Conservation (phyloP, 495 filamentous ascomycete species). For the Platismatia glauca region DNA sequence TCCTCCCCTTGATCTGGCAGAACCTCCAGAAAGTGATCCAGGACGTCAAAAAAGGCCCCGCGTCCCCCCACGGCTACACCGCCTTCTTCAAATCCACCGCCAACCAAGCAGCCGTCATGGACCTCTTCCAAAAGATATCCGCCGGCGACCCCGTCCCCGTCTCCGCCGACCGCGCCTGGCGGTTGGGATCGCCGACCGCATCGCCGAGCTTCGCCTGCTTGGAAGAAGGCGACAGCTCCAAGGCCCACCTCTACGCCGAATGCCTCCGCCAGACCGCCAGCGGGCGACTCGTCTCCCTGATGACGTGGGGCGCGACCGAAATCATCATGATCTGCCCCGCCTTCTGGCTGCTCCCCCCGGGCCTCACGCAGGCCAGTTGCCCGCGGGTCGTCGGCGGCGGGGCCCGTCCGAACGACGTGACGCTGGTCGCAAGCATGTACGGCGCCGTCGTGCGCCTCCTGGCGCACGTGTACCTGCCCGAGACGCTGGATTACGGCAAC, state of each 20-base stretch:
- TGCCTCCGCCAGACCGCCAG: not conserved
- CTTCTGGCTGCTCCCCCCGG: not conserved
- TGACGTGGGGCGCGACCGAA: not conserved
- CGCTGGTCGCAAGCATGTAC: not conserved
- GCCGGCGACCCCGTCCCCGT: not conserved
- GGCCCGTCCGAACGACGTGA: not conserved
- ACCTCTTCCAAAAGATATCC: not conserved
- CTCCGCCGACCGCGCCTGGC: not conserved
- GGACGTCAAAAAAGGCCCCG: not conserved
- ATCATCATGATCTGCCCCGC: not conserved
- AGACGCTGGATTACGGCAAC: not conserved
- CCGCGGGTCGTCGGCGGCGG: not conserved
- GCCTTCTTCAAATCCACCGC: slow-evolving; percentile 7
- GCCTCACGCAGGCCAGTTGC: not conserved
- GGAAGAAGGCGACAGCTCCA: not conserved
- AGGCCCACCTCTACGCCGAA: not conserved
- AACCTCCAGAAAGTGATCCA: not conserved
- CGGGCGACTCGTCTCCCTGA: not conserved
- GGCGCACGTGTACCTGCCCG: not conserved
- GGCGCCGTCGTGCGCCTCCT: not conserved
- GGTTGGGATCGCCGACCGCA: not conserved
- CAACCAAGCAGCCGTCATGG: not conserved
- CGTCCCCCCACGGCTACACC: slow-evolving; percentile 1
- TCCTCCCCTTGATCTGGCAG: not conserved
- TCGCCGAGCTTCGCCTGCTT: not conserved